Evolutionary conservation across 371 early-diverging fungal species (phyloP), one percentile per base, ranked within the genome.

Genomic region (Cokeromyces recurvatus): DNA sequence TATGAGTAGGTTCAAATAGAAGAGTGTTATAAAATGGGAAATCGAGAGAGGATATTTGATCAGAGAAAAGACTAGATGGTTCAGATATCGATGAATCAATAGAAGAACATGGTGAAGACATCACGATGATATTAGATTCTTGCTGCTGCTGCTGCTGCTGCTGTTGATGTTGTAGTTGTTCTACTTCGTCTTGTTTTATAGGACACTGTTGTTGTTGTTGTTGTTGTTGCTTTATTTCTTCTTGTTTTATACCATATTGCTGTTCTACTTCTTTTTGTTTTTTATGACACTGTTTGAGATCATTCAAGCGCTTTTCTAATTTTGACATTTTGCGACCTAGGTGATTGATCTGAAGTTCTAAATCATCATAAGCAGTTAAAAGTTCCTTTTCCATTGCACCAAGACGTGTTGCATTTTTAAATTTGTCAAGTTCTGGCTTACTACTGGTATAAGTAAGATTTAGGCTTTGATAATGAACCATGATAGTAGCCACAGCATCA

Each of bases 321-420:
- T 66, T 66, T 14, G 14, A 41, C 14, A 74, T 63, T 24, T 65
- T 56, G 10, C 61, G 48, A 36, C 62, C 64, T 8, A 74, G 44
- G 32, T 74, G 75, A 32, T 19, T 59, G 21, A 70, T 66, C 43
- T 74, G 71, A 4, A 68, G 35, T 0, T 56, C 67, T 2, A 74
- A 49, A 38, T 74, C 75, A 43, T 68, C 75, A 39, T 74, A 74
- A 7, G 66, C 75, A 11, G 69, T 61, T 23, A 74, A 48, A 15
- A 74, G 62, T 23, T 74, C 75, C 37, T 57, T 64, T 59, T 74
- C 75, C 64, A 59, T 70, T 14, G 58, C 69, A 22, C 59, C 52
- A 6, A 74, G 56, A 17, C 66, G 64, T 11, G 71, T 66, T 5
- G 62, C 49, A n/a, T 51, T 38, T 20, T 57, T 57, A 16, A 49